These are phyloP conservation scores for Evernia prunastri DNA, from an alignment of 495 filamentous ascomycete genomes.

Conservation along the genomic window DNA sequence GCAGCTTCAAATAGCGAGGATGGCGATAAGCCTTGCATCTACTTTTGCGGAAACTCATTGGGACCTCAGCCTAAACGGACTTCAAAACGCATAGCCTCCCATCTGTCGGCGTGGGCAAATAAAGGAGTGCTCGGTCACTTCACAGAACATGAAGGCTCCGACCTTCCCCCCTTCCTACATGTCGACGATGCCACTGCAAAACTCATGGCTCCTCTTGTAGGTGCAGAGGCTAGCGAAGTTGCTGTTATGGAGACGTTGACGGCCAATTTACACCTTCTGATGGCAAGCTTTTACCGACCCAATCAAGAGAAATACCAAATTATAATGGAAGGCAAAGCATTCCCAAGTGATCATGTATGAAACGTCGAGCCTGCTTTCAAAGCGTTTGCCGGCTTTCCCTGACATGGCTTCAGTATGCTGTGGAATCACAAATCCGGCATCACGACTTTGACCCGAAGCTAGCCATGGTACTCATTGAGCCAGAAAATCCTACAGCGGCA, in stretches of 20 bases:
- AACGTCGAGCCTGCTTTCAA: neutral
- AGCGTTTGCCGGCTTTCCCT: neutral
- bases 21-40: constrained; percentile 53
- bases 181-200: constrained; percentile 65
- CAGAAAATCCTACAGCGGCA: constrained; percentile 43
- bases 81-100: constrained; percentile 61
- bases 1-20: constrained; percentile 28
- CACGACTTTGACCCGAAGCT: constrained; percentile 61
- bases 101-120: constrained; percentile 80
- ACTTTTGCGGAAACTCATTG: constrained; percentile 95
- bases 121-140: constrained; percentile 96
- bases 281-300: constrained; percentile 88
- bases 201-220: constrained; percentile 76
- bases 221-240: constrained; percentile 72
- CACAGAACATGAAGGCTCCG: constrained; percentile 65
- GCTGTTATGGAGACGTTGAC: constrained; percentile 93
- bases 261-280: constrained; percentile 81
- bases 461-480: constrained; percentile 72
- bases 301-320: constrained; percentile 73
- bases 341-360: constrained; percentile 82
- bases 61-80: constrained; percentile 79
- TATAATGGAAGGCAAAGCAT: constrained; percentile 88
- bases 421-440: constrained; percentile 78
- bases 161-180: constrained; percentile 73
- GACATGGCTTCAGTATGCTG: constrained; percentile 60